phyloP scores from a whole-genome alignment of 2,329 filamentous ascomycete species.

The Cordyceps fumosorosea region DNA sequence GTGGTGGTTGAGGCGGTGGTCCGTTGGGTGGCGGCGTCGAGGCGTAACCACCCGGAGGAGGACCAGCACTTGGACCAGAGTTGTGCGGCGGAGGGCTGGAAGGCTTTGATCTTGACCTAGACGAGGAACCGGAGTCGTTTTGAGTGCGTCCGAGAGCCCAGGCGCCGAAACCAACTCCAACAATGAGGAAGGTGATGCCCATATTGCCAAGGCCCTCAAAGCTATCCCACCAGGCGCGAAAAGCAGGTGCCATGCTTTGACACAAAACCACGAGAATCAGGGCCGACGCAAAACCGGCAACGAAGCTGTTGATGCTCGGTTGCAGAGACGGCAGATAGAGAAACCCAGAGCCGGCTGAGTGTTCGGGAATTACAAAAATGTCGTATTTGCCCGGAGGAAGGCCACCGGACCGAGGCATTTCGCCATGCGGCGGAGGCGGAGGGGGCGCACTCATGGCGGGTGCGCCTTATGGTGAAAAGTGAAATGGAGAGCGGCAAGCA shows the following conservation, averaged over 20 bases:
- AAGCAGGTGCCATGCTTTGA: slow-evolving; percentile 64
- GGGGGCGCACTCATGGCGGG: slow-evolving; percentile 53
- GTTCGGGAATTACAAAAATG: slow-evolving; percentile 92
- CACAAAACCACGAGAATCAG: slow-evolving; percentile 67
- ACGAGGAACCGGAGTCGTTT: slow-evolving; percentile 18
- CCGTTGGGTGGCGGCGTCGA: slow-evolving; percentile 11
- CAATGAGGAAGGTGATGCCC: slow-evolving; percentile 64
- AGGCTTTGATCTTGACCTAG: slow-evolving; percentile 8
- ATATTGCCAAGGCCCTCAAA: slow-evolving; percentile 66
- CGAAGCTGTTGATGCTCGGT: slow-evolving; percentile 83
- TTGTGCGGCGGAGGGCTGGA: slow-evolving; percentile 21
- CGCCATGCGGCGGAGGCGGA: slow-evolving; percentile 80
- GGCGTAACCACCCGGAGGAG: background rate
- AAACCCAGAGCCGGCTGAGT: slow-evolving; percentile 83
- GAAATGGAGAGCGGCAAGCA: slow-evolving; percentile 2
- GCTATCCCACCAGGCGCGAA: slow-evolving; percentile 65
- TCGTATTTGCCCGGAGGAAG: slow-evolving; percentile 89
- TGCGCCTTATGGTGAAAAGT: slow-evolving; percentile 1
- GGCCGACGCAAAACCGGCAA: slow-evolving; percentile 76
- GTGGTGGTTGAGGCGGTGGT: slow-evolving; percentile 23
- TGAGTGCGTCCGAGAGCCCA: slow-evolving; percentile 54
- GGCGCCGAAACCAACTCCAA: slow-evolving; percentile 67
- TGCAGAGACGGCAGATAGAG: slow-evolving; percentile 87
- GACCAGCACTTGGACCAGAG: slow-evolving; percentile 24
- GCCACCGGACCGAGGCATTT: slow-evolving; percentile 62